These are phyloP conservation scores for Ilyonectria destructans DNA, from an alignment of 2,329 filamentous ascomycete genomes.

Conservation along the genomic window DNA sequence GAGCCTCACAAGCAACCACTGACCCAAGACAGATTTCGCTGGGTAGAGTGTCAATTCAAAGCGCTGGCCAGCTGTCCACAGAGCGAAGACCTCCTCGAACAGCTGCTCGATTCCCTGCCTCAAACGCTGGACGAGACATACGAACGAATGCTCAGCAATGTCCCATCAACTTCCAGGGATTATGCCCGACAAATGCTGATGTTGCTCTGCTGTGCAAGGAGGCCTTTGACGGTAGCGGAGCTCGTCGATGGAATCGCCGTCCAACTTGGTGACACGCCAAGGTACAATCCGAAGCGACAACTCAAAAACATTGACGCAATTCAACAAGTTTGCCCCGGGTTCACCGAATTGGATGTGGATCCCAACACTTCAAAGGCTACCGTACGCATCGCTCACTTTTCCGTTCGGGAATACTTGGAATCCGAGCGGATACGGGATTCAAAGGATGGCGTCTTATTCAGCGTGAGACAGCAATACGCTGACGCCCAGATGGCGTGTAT, in stretches of 20 bases:
- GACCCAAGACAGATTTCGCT: conserved; percentile 42
- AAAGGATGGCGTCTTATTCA: not conserved
- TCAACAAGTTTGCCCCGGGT: conserved; percentile 18
- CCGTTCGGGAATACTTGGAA: conserved; percentile 33
- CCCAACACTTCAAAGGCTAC: not conserved
- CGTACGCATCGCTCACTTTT: conserved; percentile 28
- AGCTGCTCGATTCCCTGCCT: conserved; percentile 48
- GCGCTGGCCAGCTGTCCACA: conserved; percentile 28
- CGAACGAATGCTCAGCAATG: conserved; percentile 30
- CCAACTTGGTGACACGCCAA: not conserved
- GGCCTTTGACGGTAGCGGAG: conserved; percentile 8
- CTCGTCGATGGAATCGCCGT: conserved; percentile 10
- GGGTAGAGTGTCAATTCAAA: conserved; percentile 42
- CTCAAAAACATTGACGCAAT: conserved; percentile 19
- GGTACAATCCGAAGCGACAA: conserved; percentile 20
- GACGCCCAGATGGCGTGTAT: conserved; percentile 11
- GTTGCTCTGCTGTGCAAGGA: conserved; percentile 19
- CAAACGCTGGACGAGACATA: conserved; percentile 49
- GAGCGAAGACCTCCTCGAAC: conserved; percentile 32
- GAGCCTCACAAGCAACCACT: not conserved
- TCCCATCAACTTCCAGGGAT: not conserved
- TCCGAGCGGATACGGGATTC: conserved; percentile 13
- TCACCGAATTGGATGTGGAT: conserved; percentile 13
- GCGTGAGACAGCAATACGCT: not conserved
- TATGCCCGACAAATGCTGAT: conserved; percentile 16